phyloP scores from a whole-genome alignment of 192 early-diverging fungal species.

The Phlyctochytrium planicorne region DNA sequence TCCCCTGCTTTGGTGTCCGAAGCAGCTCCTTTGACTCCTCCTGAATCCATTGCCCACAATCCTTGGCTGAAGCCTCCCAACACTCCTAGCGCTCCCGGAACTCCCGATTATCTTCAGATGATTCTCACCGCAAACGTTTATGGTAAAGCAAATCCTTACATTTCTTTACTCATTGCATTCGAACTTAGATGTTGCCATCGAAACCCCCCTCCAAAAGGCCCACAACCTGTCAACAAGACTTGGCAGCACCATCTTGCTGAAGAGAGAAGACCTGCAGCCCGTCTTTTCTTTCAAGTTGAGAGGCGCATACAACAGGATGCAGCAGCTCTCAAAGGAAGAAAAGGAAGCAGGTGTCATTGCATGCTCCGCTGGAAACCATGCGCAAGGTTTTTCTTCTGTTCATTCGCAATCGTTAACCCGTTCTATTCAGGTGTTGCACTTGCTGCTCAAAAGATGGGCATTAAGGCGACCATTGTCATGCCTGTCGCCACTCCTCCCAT shows the following conservation, averaged over 20 bases:
- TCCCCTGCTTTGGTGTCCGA: neutral
- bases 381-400: constrained; percentile 66
- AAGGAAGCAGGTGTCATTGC: constrained; percentile 85
- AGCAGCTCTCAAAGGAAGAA: constrained; percentile 77
- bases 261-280: constrained; percentile 95
- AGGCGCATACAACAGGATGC: constrained; percentile 94
- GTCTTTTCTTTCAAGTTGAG: constrained; percentile 99
- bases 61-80: neutral
- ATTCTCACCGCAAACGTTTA: constrained; percentile 95
- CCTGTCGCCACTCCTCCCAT: constrained; percentile 74
- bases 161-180: neutral
- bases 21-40: neutral
- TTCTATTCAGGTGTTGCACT: constrained; percentile 71
- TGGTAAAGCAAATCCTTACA: constrained; percentile 10
- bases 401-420: neutral
- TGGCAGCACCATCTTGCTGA: constrained; percentile 73
- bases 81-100: neutral
- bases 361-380: constrained; percentile 98
- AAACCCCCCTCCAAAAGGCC: constrained; percentile 86
- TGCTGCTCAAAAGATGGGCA: constrained; percentile 87
- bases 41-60: neutral
- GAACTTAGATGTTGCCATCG: constrained; percentile 72
- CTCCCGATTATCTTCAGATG: constrained; percentile 88
- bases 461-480: constrained; percentile 98
- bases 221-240: constrained; percentile 75